phyloP scores from a whole-genome alignment of 108 stramenopile genomes.

The Craspedostauros australis region DNA sequence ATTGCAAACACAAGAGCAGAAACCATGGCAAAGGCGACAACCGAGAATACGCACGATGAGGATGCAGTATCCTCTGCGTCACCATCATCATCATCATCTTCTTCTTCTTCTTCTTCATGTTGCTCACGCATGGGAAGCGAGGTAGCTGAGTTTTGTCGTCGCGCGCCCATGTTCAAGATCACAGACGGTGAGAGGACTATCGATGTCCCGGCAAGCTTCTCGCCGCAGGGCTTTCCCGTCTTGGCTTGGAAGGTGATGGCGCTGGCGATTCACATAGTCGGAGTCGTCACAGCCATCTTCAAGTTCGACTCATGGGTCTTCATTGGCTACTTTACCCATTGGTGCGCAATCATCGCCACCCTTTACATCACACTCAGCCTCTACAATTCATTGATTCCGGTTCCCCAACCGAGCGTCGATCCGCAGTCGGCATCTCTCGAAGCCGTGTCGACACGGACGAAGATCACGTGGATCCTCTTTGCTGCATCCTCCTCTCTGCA shows the following conservation, averaged over 20 bases:
- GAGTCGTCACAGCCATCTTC: background rate
- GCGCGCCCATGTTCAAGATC: too few relatives aligned
- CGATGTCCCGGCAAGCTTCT: constrained; percentile 4
- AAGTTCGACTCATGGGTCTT: constrained; percentile 1
- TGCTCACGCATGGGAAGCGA: too few relatives aligned
- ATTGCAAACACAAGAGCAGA: too few relatives aligned
- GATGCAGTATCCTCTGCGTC: too few relatives aligned
- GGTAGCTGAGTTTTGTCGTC: too few relatives aligned
- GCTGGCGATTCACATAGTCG: background rate
- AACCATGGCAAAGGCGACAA: too few relatives aligned
- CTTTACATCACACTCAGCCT: background rate
- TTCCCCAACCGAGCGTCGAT: background rate
- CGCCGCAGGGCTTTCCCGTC: background rate
- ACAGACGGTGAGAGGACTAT: background rate
- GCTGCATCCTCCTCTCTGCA: background rate
- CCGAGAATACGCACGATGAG: too few relatives aligned
- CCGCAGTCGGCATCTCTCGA: constrained; percentile 1
- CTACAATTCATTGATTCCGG: constrained; percentile 1
- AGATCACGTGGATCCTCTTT: constrained; percentile 4
- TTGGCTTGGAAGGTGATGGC: background rate
- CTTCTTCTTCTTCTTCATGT: too few relatives aligned
- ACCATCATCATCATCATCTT: too few relatives aligned
- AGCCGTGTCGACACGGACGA: too few relatives aligned
- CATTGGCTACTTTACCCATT: constrained; percentile 1
- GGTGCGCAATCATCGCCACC: constrained; percentile 1